Base-by-base conservation (phyloP, 176 grass and related monocot genomes). In the Oryza punctata region DNA sequence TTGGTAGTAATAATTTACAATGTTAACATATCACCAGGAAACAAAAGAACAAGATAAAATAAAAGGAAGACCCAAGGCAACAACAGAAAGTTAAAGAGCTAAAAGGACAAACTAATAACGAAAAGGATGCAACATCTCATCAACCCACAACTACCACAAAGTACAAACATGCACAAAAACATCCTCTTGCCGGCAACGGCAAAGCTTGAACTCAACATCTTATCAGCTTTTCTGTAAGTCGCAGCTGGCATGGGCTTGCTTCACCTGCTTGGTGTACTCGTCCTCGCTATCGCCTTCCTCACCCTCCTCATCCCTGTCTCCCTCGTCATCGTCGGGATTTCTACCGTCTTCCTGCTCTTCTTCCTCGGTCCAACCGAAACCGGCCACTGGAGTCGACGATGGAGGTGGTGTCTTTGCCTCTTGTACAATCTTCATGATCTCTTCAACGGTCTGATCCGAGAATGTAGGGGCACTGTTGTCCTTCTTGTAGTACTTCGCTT, bases 261-360 rank as follows among this genome's bases (percentile, higher is more conserved):
- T 95, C 32, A 98, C 96, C 16, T 92, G 94, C 89, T 91, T 98
- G 69, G 94, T 93, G 18, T 98, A 98, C 77, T 94, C 96, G 28
- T 98, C 92, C 72, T 97, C 94, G 0, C 12, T 44, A 14, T 93
- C 87, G 2, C 85, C 90, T 11, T 87, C 89, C 16, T 90, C 89
- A 1, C 90, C 83, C 18, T 70, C 81, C 3, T 57, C 84, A 3
- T 78, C 77, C 7, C 71, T 66, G 27, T 79, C 81, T 44, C 84
- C 88, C 12, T 81, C 84, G 2, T 81, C 84, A 1, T 81, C 84
- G 1, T 88, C 86, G 4, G 84, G 79, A 30, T 79, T 93, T 38
- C 81, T 86, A 64, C 75, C 89, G 9, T 97, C 83, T 33, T 95
- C 92, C 65, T 95, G 85, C 52, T 94, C 92, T 16, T 89, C 88